Base-by-base conservation (phyloP, 1,284 basidiomycete genomes). In the Apiotrichum siamense region DNA sequence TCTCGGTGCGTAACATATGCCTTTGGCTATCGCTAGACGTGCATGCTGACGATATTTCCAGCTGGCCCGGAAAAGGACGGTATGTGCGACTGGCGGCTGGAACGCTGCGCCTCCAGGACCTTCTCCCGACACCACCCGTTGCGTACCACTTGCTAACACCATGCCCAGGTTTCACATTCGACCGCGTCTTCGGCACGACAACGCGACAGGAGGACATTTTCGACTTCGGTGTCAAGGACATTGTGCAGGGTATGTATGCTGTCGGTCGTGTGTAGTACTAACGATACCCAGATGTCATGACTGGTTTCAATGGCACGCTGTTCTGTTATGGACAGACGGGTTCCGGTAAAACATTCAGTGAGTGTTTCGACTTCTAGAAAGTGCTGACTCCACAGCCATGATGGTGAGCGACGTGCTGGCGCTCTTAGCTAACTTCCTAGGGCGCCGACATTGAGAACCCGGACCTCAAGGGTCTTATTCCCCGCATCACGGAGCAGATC, bases 251-350 rank as follows among this genome's bases (percentile, higher is more conserved):
- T 70, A 26, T 50, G 67, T 51, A 13, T n/a, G 31, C 5, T 15
- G 33, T n/a, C 12, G 24, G n/a, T 13, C 4, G 17, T 18, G 18
- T 7, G n/a, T 21, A 2, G 3, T 24, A 53, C 47, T 60, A 11
- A 29, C 18, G 41, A 58, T 36, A n/a, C 29, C 12, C 47, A 94
- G 94, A 99, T 81, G 96, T 99, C 47, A 83, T 99, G 71, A 88
- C 93, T 75, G 96, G 96, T 15, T 99, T 98, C 79, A 99, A 99
- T 66, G 94, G 94, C 17, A 97, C 93, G 0, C 84, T 97, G 32
- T 98, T 98, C 73, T 96, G 96, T 41, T 99, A 99, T 73, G 96
- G 96, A 53, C 96, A 98, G 75, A 98, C 97, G 21, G 96, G 96
- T 66, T 90, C 88, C 70, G 91, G 92, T 69, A 93, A 93, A 79